Percentiles rank a stretch among this genome's conserved stretches.
These are phyloP conservation scores for Coniella vitis DNA, from an alignment of 2,329 filamentous ascomycete species.

Conservation along the genomic window DNA sequence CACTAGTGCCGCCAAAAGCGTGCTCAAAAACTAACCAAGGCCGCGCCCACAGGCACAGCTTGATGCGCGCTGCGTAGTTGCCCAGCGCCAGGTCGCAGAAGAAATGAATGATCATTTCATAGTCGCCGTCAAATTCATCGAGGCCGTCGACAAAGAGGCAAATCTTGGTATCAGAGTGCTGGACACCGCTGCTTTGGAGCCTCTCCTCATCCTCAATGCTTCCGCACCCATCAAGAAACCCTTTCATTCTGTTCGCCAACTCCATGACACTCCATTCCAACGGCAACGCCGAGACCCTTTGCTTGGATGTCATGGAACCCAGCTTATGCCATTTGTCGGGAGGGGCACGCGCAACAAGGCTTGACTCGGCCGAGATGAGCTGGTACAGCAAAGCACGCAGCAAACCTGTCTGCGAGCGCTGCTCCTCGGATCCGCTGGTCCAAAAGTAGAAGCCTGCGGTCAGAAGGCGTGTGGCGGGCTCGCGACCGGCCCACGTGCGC, in stretches of 20 bases:
- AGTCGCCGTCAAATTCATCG: conserved; percentile 23
- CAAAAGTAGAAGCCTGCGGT: conserved; percentile 39
- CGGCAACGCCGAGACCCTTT: conserved; percentile 22
- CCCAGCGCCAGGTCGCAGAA: conserved; percentile 14
- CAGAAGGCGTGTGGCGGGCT: conserved; percentile 18
- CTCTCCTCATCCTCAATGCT: too few relatives aligned
- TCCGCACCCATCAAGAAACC: conserved; percentile 16
- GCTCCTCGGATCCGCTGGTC: conserved; percentile 32
- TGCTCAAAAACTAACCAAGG: conserved; percentile 23
- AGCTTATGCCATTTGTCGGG: conserved; percentile 25
- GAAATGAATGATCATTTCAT: conserved; percentile 19
- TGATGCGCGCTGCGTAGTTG: conserved; percentile 17
- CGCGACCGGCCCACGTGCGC: conserved; percentile 22
- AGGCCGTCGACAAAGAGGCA: conserved; percentile 23
- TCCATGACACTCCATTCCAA: conserved; percentile 26
- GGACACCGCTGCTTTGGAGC: conserved; percentile 5
- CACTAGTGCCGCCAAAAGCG: too few relatives aligned
- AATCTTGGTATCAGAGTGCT: conserved; percentile 15
- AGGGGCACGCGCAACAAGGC: conserved; percentile 22
- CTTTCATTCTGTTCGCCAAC: conserved; percentile 22
- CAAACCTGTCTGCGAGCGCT: conserved; percentile 31
- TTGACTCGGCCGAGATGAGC: conserved; percentile 22
- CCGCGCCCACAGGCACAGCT: conserved; percentile 24
- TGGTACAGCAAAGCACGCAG: conserved; percentile 31
- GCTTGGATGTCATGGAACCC: conserved; percentile 22